Evolutionary conservation across 345 rosid species (phyloP).

Genomic region (Clausena lansium): DNA sequence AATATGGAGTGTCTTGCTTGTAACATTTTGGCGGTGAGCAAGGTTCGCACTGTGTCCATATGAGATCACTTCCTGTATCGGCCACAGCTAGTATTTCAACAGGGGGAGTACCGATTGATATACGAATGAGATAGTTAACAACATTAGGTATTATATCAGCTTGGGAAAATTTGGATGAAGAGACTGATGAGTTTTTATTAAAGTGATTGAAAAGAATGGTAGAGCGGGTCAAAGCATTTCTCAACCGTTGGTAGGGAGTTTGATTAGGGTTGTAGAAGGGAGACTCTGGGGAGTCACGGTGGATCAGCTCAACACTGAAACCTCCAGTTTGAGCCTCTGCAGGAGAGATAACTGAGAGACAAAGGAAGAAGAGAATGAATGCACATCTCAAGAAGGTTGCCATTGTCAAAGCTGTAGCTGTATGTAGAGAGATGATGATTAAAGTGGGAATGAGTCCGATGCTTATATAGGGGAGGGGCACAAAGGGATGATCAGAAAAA

Average conservation of each 20-base stretch:
- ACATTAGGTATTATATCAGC: not conserved
- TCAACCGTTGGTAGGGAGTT: conserved; percentile 5
- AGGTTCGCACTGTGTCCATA: conserved; percentile 24
- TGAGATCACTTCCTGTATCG: conserved; percentile 24
- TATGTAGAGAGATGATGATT: too few species aligned
- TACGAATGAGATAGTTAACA: conserved; percentile 15
- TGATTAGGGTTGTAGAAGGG: conserved; percentile 18
- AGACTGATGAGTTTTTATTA: not conserved
- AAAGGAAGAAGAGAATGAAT: too few species aligned
- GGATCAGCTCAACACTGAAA: too few species aligned
- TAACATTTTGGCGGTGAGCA: conserved; percentile 28
- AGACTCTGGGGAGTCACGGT: conserved; percentile 3
- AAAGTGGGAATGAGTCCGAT: too few species aligned
- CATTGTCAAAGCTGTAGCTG: too few species aligned
- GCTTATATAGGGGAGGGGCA: too few species aligned
- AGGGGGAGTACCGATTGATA: conserved; percentile 27
- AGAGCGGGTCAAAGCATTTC: conserved; percentile 17
- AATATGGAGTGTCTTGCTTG: conserved; percentile 27
- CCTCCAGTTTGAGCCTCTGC: too few species aligned
- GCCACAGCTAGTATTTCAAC: conserved; percentile 2
- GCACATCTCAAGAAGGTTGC: too few species aligned
- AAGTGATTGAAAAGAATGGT: not conserved
- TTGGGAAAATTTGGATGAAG: not conserved
- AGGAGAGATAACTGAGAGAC: too few species aligned
- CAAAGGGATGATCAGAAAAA: too few species aligned